Evolutionary conservation across 148 eudicot species (phyloP), one percentile per base, ranked within the genome.

Genomic region (Pharnaceum exiguum): DNA sequence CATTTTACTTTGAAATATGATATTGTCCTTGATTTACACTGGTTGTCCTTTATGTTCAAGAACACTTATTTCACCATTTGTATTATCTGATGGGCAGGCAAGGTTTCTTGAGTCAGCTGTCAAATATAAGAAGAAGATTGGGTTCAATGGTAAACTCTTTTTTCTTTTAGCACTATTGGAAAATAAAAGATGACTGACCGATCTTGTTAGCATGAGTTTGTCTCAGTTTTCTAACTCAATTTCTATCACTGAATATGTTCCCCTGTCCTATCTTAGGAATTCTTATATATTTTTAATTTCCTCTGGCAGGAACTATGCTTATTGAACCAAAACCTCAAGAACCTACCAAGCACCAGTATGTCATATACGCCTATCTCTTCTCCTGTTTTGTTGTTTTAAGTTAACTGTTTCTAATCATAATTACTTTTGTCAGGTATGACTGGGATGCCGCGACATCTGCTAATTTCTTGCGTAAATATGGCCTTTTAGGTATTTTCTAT

Each of bases 391-490:
- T 16, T 23, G 13, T 40, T 28, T 27, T 35, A 27, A 27, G n/a
- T 12, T n/a, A 24, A 44, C 44, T 15, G 26, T 46, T 30, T 51
- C 62, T 73, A 23, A 70, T 51, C 22, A 40, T 48, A 58, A 18
- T 18, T 46, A 35, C 33, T 66, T 27, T 38, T 87, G 39, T 52
- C 59, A 90, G 97, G 82, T 90, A 87, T 60, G 99, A 94, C 46
- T 94, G 99, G 99, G 99, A 94, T 68, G 99, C 96, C 22, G 95
- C 96, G 40, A 94, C 99, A 31, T 7, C 96, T 37, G 89, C 99
- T 66, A 89, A 89, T 75, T 94, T 94, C 89, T 79, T 94, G 73
- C 81, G 95, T 43, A 89, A 86, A 82, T 84, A 94, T 51, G 93
- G 91, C 48, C 96, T 94, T 47, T 71, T 73, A 69, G 95, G 99